Evolutionary conservation across 768 basidiomycete genomes (phyloP), one percentile per base, ranked within the genome.

Genomic region (Saitozyma sp.): DNA sequence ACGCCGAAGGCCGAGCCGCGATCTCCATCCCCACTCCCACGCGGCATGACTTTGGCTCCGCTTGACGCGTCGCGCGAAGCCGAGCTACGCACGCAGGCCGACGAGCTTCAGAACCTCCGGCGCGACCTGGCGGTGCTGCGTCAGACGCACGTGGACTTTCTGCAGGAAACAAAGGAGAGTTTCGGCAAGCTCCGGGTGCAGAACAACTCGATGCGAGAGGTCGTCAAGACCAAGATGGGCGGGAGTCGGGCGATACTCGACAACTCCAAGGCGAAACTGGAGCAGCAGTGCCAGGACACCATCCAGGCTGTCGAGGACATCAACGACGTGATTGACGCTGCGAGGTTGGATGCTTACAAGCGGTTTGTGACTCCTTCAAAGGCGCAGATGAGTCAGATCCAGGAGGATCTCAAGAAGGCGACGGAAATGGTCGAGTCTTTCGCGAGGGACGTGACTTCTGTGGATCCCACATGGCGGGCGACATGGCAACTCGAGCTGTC

Each of bases 381-480:
- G 8, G 82, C 83, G 37, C 80, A 89, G 55, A 83, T 95, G 80
- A 87, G 86, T 75, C 81, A 81, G 43, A 85, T 94, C 78, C 85
- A 86, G 75, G 86, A 85, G 65, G 89, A 92, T 67, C 84, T 96
- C 60, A 83, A 84, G 38, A 79, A 84, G 19, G 84, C 88, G 37
- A 84, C 86, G 16, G 78, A 81, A 9, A 89, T 93, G 80, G 83
- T 97, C 50, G 84, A 87, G 64, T 88, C 86, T 71, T 82, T 98
- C 61, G 86, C 86, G 72, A 86, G 88, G 69, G 91, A 95, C 78
- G 89, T 97, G 68, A 85, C 87, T 69, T 89, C 90, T 10, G 85
- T 94, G 73, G 92, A 89, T 73, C 92, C 95, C 49, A 91, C 91
- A 85, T 99, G 95, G 95, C 91, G 94, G 83, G 92, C 94, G 84